phyloP scores from a whole-genome alignment of 2,329 filamentous ascomycete genomes.

The Claviceps monticola region DNA sequence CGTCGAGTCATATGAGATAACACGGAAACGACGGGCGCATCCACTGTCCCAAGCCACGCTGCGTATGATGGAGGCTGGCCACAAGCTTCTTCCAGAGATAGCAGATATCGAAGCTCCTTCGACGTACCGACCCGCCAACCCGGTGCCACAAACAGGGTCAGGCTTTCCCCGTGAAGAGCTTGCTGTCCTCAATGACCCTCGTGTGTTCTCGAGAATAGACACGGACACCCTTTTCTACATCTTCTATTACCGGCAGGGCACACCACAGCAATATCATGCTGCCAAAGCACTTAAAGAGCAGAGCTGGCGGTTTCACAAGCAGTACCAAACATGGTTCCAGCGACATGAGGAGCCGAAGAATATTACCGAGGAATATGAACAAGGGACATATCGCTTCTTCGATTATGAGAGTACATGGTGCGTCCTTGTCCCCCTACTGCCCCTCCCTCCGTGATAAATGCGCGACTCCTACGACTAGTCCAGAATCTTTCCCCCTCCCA shows the following conservation, averaged over 20 bases:
- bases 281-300: conserved; percentile 96
- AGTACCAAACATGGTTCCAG: conserved; percentile 99
- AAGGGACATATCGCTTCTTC: conserved; percentile 97
- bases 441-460: neutral
- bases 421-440: conserved; percentile 18
- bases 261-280: conserved; percentile 87
- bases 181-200: conserved; percentile 78
- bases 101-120: conserved; percentile 70
- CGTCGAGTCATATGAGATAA: conserved; percentile 77
- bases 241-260: conserved; percentile 97
- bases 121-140: conserved; percentile 71
- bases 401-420: conserved; percentile 99
- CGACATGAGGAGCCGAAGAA: conserved; percentile 95
- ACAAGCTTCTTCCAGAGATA: conserved; percentile 58
- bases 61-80: conserved; percentile 62
- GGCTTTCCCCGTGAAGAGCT: conserved; percentile 92
- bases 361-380: conserved; percentile 97
- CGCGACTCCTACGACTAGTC: neutral
- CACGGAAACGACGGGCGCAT: conserved; percentile 53
- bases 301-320: conserved; percentile 98
- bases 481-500: too few species aligned
- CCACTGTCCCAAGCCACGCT: conserved; percentile 52
- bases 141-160: conserved; percentile 57
- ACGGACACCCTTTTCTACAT: conserved; percentile 96
- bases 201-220: conserved; percentile 78